Evolutionary conservation across 2,329 filamentous ascomycete genomes (phyloP), one percentile per base, ranked within the genome.

Genomic region (Paracamarosporium sp.): DNA sequence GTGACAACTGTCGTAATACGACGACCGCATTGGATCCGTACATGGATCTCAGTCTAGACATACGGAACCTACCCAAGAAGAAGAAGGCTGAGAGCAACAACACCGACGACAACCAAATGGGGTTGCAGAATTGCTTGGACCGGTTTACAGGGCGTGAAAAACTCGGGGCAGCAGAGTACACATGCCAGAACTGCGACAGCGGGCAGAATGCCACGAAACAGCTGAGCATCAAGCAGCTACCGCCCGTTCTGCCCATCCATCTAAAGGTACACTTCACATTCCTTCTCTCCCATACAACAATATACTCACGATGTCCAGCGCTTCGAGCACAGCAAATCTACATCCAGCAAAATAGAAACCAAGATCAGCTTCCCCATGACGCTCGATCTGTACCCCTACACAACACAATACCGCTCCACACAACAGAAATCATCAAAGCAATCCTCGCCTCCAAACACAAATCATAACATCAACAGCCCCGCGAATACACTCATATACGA

Each of bases 331-430:
- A 85, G 86, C 60, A 88, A 91, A 67, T 84, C 88, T 44, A 86
- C 86, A 24, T 90, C 91, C 1, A 90, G 90, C 43, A 98, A 98
- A 76, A 91, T 98, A 63, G 90, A 96, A 67, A 93, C 91, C 4
- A 88, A 88, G 56, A 90, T 98, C 52, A 86, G 90, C 50, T 97
- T 97, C 69, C 93, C 93, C 0, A 80, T 96, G 48, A 88, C 91
- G 58, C 85, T 98, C 35, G 95, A 97, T 72, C 92, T 98, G 87
- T 84, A 92, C 22, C 93, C 93, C 0, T 98, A 96, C 76, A 95
- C 93, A 0, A 91, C 90, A 44, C 84, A 86, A 17, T 86, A 71
- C 50, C 74, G 75, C 53, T 61, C 59, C 20, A 67, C 69, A 8
- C 62, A 69, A 27, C 55, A 62, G 46, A 69, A 71, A 63, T 62